phyloP scores from a whole-genome alignment of 495 filamentous ascomycete species.

The Neurospora sp. region DNA sequence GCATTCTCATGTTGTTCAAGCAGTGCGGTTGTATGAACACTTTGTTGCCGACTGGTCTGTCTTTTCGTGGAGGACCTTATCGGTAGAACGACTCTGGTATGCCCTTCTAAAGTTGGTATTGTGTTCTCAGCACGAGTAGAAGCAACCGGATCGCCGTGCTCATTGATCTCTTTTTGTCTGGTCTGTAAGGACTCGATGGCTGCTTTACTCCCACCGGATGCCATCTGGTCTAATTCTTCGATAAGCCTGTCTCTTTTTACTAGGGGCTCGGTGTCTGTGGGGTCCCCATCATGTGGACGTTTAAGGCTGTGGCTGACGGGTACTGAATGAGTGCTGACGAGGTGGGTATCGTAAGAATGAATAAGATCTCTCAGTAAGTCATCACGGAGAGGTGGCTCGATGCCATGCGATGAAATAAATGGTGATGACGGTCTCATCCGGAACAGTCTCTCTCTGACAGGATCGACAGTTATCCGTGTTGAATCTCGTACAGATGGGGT shows the following conservation, averaged over 20 bases:
- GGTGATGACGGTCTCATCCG: neutral
- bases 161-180: neutral
- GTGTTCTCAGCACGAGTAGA: neutral
- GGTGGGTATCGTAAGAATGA: neutral
- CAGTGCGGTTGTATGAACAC: neutral
- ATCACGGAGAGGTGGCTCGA: constrained; percentile 7
- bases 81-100: neutral
- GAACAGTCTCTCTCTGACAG: neutral
- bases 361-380: constrained; percentile 19
- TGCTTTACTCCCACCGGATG: neutral
- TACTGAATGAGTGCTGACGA: neutral
- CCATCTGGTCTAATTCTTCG: constrained; percentile 17
- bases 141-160: neutral
- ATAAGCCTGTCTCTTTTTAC: constrained; percentile 21
- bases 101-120: neutral
- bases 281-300: constrained; percentile 13
- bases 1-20: neutral
- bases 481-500: neutral
- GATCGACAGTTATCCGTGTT: neutral
- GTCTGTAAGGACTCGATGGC: neutral
- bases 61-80: neutral
- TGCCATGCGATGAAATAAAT: constrained; percentile 3
- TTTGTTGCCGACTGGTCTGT: neutral
- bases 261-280: constrained; percentile 7
- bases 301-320: constrained; percentile 8